These are phyloP conservation scores for Solanum pimpinellifolium DNA, from an alignment of 257 asterid species.

Conservation along the genomic window DNA sequence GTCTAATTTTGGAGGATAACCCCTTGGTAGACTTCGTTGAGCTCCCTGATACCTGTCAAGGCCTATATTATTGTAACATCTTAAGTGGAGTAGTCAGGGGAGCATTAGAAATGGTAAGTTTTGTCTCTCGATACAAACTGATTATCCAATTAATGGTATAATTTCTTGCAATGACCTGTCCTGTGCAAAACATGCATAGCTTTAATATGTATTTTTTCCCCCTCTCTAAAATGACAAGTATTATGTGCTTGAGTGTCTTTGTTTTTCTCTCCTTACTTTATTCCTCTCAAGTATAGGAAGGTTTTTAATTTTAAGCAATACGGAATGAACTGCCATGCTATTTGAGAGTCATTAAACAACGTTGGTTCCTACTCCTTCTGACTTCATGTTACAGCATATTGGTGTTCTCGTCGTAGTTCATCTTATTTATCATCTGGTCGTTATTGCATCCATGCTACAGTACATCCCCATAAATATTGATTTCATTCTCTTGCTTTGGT, in stretches of 20 bases:
- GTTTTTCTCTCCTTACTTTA: not conserved
- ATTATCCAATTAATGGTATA: not conserved
- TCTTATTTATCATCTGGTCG: not conserved
- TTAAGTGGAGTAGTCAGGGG: conserved; percentile 91
- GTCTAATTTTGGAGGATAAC: conserved; percentile 82
- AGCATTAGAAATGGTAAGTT: conserved; percentile 93
- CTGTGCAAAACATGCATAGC: not conserved
- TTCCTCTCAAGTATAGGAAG: not conserved
- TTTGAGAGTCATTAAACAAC: not conserved
- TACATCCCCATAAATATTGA: not conserved
- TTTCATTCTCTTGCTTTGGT: not conserved
- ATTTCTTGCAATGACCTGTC: not conserved
- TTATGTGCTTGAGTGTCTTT: not conserved
- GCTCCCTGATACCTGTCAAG: conserved; percentile 97
- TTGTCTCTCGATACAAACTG: conserved; percentile 23
- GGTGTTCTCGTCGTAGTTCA: not conserved
- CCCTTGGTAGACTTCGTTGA: conserved; percentile 94
- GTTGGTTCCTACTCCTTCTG: not conserved
- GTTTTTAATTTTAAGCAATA: not conserved
- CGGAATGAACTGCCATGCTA: not conserved
- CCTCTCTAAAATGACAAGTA: not conserved
- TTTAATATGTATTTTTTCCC: not conserved
- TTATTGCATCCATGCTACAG: not conserved
- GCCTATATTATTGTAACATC: conserved; percentile 84
- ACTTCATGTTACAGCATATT: not conserved